These are phyloP conservation scores for Monosporascus cannonballus DNA, from an alignment of 2,329 filamentous ascomycete genomes.

Conservation along the genomic window DNA sequence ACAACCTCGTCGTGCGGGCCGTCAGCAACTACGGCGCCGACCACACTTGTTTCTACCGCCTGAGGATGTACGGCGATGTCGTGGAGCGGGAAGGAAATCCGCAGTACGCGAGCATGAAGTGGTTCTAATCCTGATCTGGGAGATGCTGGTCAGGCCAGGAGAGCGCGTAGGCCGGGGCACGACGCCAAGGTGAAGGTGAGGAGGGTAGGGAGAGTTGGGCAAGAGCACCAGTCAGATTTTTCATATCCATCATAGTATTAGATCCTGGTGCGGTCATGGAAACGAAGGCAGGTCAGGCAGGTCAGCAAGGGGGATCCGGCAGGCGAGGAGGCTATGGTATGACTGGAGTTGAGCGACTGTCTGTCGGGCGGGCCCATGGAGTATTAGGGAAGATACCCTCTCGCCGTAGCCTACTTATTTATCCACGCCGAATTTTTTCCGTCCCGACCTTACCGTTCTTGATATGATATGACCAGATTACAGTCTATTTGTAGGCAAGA, in stretches of 20 bases:
- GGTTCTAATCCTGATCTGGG: background rate
- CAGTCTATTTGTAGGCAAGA: too few relatives aligned
- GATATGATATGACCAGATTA: too few relatives aligned
- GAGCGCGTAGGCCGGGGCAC: too few relatives aligned
- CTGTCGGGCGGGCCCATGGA: background rate
- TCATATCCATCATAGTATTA: too few relatives aligned
- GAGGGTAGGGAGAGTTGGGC: too few relatives aligned
- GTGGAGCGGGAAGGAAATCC: slow-evolving; percentile 11
- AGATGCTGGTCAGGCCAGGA: too few relatives aligned
- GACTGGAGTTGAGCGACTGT: background rate
- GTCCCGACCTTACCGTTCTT: background rate
- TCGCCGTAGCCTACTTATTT: background rate
- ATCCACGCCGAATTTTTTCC: background rate
- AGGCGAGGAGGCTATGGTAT: background rate
- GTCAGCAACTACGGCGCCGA: slow-evolving; percentile 53
- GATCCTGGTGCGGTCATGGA: background rate
- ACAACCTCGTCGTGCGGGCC: slow-evolving; percentile 48
- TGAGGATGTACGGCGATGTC: slow-evolving; percentile 49
- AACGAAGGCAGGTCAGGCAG: background rate
- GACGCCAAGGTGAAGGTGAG: too few relatives aligned
- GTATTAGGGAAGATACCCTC: background rate
- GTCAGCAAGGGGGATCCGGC: background rate
- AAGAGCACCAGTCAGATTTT: too few relatives aligned
- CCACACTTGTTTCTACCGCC: slow-evolving; percentile 61
- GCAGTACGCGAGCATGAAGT: background rate